Conservation (phyloP, 2,329 filamentous ascomycete genomes). For the Orbilia brochopaga region DNA sequence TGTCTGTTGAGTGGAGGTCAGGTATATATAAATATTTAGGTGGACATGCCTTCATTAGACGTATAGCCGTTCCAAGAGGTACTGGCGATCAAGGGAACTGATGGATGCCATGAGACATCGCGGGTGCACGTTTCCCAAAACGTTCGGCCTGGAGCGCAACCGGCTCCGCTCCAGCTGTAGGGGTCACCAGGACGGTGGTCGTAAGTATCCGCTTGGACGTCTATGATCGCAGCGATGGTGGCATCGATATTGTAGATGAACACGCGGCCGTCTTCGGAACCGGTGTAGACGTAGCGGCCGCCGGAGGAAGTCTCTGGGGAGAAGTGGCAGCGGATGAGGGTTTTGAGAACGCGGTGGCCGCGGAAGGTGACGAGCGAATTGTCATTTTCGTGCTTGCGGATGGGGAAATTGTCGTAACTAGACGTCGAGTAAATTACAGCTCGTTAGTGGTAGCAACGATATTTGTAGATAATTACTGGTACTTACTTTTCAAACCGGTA, state of each 20-base stretch:
- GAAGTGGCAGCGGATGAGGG: slow-evolving; percentile 93
- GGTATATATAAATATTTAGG: too few relatives aligned
- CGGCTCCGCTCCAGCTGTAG: slow-evolving; percentile 65
- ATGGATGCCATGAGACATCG: slow-evolving; percentile 90
- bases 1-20: not conserved
- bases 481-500: slow-evolving; percentile 74
- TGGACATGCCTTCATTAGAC: slow-evolving; percentile 58
- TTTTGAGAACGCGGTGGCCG: slow-evolving; percentile 85
- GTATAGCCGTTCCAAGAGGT: slow-evolving; percentile 55
- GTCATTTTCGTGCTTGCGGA: slow-evolving; percentile 74
- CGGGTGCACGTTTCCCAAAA: slow-evolving; percentile 79
- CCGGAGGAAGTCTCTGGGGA: slow-evolving; percentile 84
- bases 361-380: slow-evolving; percentile 93
- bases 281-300: slow-evolving; percentile 89
- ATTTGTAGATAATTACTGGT: slow-evolving; percentile 5
- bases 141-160: slow-evolving; percentile 62
- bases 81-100: slow-evolving; percentile 74
- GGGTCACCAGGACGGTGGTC: slow-evolving; percentile 66
- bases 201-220: slow-evolving; percentile 75
- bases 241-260: slow-evolving; percentile 94
- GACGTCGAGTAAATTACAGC: not conserved
- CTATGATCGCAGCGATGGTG: slow-evolving; percentile 76
- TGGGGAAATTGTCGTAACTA: slow-evolving; percentile 50
- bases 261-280: slow-evolving; percentile 85
- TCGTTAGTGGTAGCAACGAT: not conserved